A percentile compares a stretch with the other conserved stretches of the same genome.
Evolutionary conservation across 2,329 filamentous ascomycete genomes (phyloP).

Genomic region (Penicillium sp.): DNA sequence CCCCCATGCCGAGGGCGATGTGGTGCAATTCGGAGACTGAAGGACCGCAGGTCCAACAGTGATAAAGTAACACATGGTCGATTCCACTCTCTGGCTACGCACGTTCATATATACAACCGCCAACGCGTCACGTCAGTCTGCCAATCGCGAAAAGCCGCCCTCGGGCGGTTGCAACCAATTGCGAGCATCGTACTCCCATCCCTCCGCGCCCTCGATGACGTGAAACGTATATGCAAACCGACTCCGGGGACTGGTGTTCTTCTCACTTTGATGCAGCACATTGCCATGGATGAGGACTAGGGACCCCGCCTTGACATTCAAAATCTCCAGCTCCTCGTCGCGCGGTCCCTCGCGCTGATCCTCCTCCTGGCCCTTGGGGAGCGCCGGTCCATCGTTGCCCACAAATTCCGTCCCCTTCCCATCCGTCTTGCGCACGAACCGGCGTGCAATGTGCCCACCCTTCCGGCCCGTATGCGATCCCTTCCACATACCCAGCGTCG

Average conservation of each 20-base stretch:
- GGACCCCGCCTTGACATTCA: constrained; percentile 86
- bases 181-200: constrained; percentile 68
- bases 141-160: constrained; percentile 65
- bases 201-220: constrained; percentile 77
- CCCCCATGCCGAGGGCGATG: no score
- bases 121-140: no score
- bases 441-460: constrained; percentile 65
- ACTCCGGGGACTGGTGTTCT: constrained; percentile 79
- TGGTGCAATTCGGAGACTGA: no score
- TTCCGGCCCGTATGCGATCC: constrained; percentile 64
- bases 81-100: no score
- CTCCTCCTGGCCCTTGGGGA: constrained; percentile 57
- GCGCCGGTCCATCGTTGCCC: constrained; percentile 63
- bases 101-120: no score
- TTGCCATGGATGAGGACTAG: constrained; percentile 95
- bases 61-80: no score
- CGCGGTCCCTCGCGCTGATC: constrained; percentile 34
- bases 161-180: constrained; percentile 92
- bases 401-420: constrained; percentile 65
- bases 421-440: constrained; percentile 67
- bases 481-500: constrained; percentile 79
- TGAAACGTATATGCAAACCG: constrained; percentile 98
- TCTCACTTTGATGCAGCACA: constrained; percentile 91
- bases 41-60: no score
- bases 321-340: constrained; percentile 63